Evolutionary conservation across 306 rosid genomes (phyloP), one percentile per base, ranked within the genome.

Genomic region (Vigna nakashimae): DNA sequence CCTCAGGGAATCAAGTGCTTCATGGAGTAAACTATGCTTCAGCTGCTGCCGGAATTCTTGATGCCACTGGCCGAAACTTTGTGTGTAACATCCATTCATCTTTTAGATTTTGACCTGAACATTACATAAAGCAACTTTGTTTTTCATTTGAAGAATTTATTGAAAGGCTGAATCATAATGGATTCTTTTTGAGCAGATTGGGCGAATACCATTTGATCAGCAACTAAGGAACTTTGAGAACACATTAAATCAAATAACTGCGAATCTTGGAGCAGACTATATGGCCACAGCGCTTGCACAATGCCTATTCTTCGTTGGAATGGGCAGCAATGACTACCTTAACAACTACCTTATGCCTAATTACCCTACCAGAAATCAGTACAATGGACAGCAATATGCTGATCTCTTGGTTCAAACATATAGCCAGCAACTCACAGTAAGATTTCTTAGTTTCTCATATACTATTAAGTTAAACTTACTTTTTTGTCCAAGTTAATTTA

Each of bases 291-390:
- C 73, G 0, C 87, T 89, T 53, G 86, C 84, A 32, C 74, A 66
- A 20, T 88, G 93, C 80, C 74, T 94, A 12, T 92, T 92, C 87
- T 95, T 91, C 68, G 88, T 95, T 26, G 98, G 96, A 82, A 92
- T 95, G 97, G 98, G 98, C 9, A 91, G 96, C 90, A 95, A 95
- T 76, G 98, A 95, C 88, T 95, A 95, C 85, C 86, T 95, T 2
- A 95, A 95, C 82, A 95, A 92, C 71, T 92, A 92, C 71, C 98
- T 95, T 18, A 95, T 95, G 98, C 98, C 98, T 48, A 95, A 95
- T 65, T 92, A 89, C 65, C 77, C 86, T 12, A 95, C 98, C 7
- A 73, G 87, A 53, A 83, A 71, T 64, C 97, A 95, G 66, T 95
- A 88, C 66, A 89, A 91, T 64, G 89, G 75, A 38, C 87, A 64